These are phyloP conservation scores for Chlamydomonas incerta DNA, from an alignment of 139 green algal genomes.

Conservation along the genomic window DNA sequence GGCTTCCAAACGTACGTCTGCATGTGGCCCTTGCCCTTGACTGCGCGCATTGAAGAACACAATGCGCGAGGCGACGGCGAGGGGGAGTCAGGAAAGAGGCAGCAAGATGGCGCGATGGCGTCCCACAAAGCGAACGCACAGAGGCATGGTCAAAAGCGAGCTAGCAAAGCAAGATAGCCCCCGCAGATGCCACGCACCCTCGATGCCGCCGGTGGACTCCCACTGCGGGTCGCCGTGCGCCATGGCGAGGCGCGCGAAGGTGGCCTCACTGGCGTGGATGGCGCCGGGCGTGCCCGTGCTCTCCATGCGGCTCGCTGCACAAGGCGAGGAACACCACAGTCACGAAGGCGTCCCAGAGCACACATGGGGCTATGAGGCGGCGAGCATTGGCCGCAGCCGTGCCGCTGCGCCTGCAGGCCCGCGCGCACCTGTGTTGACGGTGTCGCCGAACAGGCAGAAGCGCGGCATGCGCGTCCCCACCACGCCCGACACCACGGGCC, in stretches of 20 bases:
- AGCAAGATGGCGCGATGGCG: no score
- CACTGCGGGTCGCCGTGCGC: not conserved
- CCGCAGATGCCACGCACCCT: no score
- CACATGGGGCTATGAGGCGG: no score
- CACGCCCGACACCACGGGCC: no score
- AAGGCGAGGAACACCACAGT: no score
- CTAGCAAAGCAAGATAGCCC: not conserved
- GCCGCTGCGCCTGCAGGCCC: no score
- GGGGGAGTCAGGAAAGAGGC: not conserved
- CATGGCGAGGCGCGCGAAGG: not conserved
- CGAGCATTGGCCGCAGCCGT: no score
- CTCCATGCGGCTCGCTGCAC: slow-evolving; percentile 23
- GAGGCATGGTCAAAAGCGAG: not conserved
- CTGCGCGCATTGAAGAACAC: not conserved
- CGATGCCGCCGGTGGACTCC: not conserved
- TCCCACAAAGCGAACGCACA: not conserved
- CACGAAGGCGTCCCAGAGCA: no score
- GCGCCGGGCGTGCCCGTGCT: not conserved
- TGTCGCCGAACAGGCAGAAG: not conserved
- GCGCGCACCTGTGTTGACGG: slow-evolving; percentile 31
- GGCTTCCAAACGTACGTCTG: no score
- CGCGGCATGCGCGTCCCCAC: no score
- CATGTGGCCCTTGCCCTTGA: not conserved
- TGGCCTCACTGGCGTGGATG: slow-evolving; percentile 18
- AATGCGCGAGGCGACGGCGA: not conserved